Percentiles rank a stretch among this genome's conserved stretches.
These are phyloP conservation scores for Chlamydomonas schloesseri DNA, from an alignment of 139 green algal genomes.

Conservation along the genomic window DNA sequence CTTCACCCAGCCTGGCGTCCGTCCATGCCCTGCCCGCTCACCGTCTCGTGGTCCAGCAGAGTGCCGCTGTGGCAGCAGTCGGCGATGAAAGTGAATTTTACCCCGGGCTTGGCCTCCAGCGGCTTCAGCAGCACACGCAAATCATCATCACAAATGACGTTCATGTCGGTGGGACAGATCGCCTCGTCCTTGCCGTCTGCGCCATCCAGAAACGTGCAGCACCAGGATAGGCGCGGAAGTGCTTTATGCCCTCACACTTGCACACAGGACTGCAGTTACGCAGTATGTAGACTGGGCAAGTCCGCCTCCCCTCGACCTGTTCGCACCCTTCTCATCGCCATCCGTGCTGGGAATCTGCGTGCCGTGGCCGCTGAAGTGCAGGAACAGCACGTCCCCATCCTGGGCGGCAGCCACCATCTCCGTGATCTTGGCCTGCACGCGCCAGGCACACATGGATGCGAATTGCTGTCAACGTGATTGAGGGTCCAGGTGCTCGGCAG, in stretches of 20 bases:
- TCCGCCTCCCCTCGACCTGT: too few relatives aligned
- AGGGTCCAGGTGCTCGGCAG: background rate
- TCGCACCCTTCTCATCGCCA: conserved; percentile 29
- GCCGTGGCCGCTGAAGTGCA: conserved; percentile 84
- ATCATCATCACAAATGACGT: conserved; percentile 68
- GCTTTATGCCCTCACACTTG: too few relatives aligned
- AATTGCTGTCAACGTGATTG: too few relatives aligned
- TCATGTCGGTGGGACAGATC: conserved; percentile 68
- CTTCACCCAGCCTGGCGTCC: too few relatives aligned
- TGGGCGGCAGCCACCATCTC: conserved; percentile 64
- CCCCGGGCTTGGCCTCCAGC: conserved; percentile 40
- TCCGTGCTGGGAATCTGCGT: conserved; percentile 64
- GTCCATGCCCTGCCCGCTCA: too few relatives aligned
- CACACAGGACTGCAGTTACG: too few relatives aligned
- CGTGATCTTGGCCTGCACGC: conserved; percentile 51
- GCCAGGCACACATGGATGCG: background rate
- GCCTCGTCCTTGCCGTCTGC: conserved; percentile 73
- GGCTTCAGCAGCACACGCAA: conserved; percentile 44
- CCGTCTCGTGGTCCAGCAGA: conserved; percentile 71
- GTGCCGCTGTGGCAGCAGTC: conserved; percentile 80
- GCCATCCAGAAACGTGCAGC: too few relatives aligned
- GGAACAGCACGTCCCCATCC: conserved; percentile 71
- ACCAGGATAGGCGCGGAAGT: too few relatives aligned
- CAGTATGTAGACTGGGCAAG: too few relatives aligned
- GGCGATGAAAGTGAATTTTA: conserved; percentile 78